Evolutionary conservation across 176 grass and related monocot genomes (phyloP).

Genomic region (Lolium multiflorum): DNA sequence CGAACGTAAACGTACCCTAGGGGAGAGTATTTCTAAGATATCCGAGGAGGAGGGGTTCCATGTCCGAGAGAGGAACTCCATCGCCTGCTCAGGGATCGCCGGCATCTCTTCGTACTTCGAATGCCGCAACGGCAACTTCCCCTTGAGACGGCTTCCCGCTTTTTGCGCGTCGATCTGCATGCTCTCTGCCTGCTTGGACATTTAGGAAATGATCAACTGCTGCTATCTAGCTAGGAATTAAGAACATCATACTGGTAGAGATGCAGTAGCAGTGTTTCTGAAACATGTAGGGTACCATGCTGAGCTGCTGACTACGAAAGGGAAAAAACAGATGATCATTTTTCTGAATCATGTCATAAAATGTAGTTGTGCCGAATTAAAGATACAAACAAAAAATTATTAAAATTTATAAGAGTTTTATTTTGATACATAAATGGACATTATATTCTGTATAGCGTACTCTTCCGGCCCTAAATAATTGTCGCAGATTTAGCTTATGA

Average conservation of each 20-base stretch:
- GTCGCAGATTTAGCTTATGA: too few species aligned
- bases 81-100: constrained; percentile 62
- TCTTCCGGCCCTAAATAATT: too few species aligned
- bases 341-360: not conserved
- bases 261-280: not conserved
- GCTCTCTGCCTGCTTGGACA: constrained; percentile 61
- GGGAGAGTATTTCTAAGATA: constrained; percentile 87
- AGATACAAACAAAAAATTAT: not conserved
- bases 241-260: not conserved
- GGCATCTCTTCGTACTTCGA: constrained; percentile 56
- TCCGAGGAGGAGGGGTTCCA: constrained; percentile 92
- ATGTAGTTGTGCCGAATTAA: constrained; percentile 10
- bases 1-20: constrained; percentile 64
- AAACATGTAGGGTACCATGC: not conserved
- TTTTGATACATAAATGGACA: not conserved
- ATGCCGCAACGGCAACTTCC: constrained; percentile 41
- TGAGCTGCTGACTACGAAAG: not conserved
- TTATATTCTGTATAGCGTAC: not conserved
- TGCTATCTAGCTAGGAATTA: not conserved
- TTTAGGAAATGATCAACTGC: not conserved
- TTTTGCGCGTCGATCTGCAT: constrained; percentile 39
- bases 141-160: constrained; percentile 43
- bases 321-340: too few species aligned
- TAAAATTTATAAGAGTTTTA: not conserved
- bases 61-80: constrained; percentile 92